These are phyloP conservation scores for Clarireedia paspali DNA, from an alignment of 2,329 filamentous ascomycete species.

Conservation along the genomic window DNA sequence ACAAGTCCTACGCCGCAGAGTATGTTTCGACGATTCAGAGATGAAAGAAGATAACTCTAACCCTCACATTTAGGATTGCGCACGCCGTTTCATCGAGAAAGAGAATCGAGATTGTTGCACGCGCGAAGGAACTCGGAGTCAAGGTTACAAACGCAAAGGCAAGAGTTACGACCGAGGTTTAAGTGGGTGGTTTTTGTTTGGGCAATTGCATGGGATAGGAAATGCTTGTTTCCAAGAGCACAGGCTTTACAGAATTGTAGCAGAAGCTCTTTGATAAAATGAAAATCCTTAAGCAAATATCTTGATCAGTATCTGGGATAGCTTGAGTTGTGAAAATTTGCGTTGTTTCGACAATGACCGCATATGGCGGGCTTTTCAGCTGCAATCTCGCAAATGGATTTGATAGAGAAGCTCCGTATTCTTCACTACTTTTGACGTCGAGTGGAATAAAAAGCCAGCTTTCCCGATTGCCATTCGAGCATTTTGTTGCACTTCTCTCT, in stretches of 20 bases:
- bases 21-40: slow-evolving; percentile 42
- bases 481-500: no score
- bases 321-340: no score
- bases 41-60: slow-evolving; percentile 6
- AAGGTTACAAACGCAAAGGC: slow-evolving; percentile 99
- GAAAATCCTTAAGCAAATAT: slow-evolving; percentile 19
- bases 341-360: no score
- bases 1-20: slow-evolving; percentile 98
- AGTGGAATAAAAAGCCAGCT: no score
- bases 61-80: slow-evolving; percentile 62
- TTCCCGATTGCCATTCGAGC: no score
- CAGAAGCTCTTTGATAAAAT: slow-evolving; percentile 29
- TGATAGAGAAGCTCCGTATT: no score
- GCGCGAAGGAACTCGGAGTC: slow-evolving; percentile 96
- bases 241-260: slow-evolving; percentile 27
- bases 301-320: not conserved
- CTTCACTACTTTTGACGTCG: no score
- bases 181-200: slow-evolving; percentile 31
- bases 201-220: slow-evolving; percentile 28
- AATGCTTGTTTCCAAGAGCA: slow-evolving; percentile 28
- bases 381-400: no score
- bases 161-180: slow-evolving; percentile 93
- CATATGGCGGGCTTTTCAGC: no score
- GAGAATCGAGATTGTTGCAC: slow-evolving; percentile 94
- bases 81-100: slow-evolving; percentile 98